Evolutionary conservation across 352 stramenopile species (phyloP).

Genomic region (Halophytophthora batemanensis): DNA sequence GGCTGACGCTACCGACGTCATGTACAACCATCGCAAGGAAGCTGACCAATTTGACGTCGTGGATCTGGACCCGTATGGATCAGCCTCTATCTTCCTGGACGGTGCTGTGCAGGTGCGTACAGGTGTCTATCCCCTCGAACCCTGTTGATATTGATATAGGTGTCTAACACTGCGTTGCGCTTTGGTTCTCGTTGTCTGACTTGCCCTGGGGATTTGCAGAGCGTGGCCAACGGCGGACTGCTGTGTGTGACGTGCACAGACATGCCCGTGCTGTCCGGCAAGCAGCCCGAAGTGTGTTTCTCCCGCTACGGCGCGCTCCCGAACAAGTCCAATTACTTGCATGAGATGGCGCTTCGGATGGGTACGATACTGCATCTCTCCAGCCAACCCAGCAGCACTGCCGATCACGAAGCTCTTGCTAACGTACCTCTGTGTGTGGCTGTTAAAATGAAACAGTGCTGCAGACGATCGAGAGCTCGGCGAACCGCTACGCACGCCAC

Average conservation of each 20-base stretch:
- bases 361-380: conserved; percentile 21
- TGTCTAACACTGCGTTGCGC: background rate
- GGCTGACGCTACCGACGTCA: conserved; percentile 84
- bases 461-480: conserved; percentile 92
- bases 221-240: conserved; percentile 94
- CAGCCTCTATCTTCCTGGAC: conserved; percentile 98
- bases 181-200: background rate
- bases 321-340: conserved; percentile 87
- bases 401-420: too few relatives aligned
- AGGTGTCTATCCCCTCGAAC: too few relatives aligned
- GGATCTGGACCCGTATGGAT: conserved; percentile 99
- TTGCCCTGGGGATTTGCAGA: conserved; percentile 17
- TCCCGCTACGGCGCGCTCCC: conserved; percentile 80
- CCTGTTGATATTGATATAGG: background rate
- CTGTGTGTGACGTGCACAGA: conserved; percentile 99
- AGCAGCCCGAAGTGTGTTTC: conserved; percentile 89
- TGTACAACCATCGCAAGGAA: conserved; percentile 85
- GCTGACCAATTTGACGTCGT: conserved; percentile 98
- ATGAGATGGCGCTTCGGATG: conserved; percentile 87
- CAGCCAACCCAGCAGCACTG: background rate
- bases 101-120: conserved; percentile 91
- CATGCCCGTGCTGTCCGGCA: conserved; percentile 92
- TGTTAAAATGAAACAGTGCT: conserved; percentile 78
- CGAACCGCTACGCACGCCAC: conserved; percentile 95
- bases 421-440: too few relatives aligned